Evolutionary conservation across 495 filamentous ascomycete species (phyloP), one percentile per base, ranked within the genome.

Genomic region (Xylaria acuta): DNA sequence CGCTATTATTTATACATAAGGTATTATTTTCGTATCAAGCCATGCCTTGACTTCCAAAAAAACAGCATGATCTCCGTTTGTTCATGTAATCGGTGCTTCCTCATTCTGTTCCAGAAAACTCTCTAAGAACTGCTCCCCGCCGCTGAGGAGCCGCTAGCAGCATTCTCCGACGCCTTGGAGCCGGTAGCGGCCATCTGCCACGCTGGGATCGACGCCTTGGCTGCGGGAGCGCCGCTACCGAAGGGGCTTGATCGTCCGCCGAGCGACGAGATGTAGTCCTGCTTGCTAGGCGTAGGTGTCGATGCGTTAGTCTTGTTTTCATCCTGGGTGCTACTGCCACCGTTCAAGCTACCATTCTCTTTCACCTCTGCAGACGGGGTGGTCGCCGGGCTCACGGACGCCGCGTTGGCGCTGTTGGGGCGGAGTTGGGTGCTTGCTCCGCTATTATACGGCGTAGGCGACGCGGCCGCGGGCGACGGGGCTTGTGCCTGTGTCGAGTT

Each of bases 171-270:
- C 22, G 69, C 11, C 54, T 70, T 70, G 56, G 67, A 32, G 77
- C 89, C 89, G 77, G 87, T 90, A 56, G 91, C 87, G 54, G 92
- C 90, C 89, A 97, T 88, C 82, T 97, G 94, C 94, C 94, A 97
- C 1, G 92, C 89, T 1, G 94, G 94, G 75, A 97, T 97, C n/a
- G 91, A 91, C 9, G 92, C 90, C 76, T 84, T 87, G 79, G 70
- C 79, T 80, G 47, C 81, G 79, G 73, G 82, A 79, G 49, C 20
- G 70, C 82, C 80, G 74, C 75, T 80, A 56, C 80, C 74, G 75
- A 80, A 84, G 41, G 81, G 75, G 14, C 81, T 78, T 25, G 81
- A 75, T 67, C 81, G 80, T 70, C 80, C 71, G 32, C 76, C 77
- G 40, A 78, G 67, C 20, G 76, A 75, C 1, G 80, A 77, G 14